Base-by-base conservation (phyloP, 2,329 filamentous ascomycete genomes). In the Dactylellina drechsleri region DNA sequence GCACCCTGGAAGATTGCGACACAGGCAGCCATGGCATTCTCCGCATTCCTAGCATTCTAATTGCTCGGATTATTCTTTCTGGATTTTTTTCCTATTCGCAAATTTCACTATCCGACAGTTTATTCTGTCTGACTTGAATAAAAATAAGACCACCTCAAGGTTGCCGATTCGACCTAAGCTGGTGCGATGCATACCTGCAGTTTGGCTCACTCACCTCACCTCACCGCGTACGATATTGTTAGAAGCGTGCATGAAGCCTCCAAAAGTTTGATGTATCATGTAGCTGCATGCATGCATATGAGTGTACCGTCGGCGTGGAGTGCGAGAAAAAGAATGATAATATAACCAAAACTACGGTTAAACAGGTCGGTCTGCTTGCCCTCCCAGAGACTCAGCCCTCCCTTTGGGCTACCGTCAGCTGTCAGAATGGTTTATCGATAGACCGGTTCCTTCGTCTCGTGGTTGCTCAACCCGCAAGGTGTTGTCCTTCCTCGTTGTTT, bases 351-450 rank as follows among this genome's bases (percentile, higher is more conserved):
- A 72, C 67, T 57, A 36, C 61, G 68, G 61, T 45, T 60, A 66
- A 60, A 61, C n/a, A 45, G 31, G 31, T 66, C 54, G 23, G 43
- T 52, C 65, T 15, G n/a, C 54, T 60, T 72, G 66, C 54, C 52
- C 20, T 50, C 16, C 41, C 40, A 26, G 31, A 31, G 41, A 43
- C 50, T 68, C 65, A 47, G 53, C 15, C 43, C 16, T 60, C 50
- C 23, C 43, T 15, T 6, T 36, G 47, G 15, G 23, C n/a, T 50
- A 40, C 50, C 41, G 56, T 66, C 61, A 61, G 49, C 61, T 66
- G 61, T 73, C 61, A 73, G 61, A 66, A 18, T 52, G 16, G 45
- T 59, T 56, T 73, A 73, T 73, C 68, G 68, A 71, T 71, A 71
- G 57, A 36, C 31, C 54, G 40, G 49, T 18, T n/a, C 15, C 16